Evolutionary conservation across 169 alveolate genomes (phyloP).

Genomic region (Plasmodium gonderi): DNA sequence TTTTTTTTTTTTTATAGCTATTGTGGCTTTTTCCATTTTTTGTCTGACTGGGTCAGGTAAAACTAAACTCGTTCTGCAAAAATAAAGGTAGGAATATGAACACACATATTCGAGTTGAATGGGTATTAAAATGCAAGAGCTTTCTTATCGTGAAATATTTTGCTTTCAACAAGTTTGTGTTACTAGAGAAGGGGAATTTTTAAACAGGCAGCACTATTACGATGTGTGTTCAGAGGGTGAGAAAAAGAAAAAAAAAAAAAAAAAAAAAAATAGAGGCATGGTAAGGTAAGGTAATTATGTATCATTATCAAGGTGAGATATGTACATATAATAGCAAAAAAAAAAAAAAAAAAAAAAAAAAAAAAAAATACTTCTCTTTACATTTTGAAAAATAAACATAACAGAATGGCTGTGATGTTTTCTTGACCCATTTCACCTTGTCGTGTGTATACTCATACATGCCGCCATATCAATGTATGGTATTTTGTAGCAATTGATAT

Average conservation of each 20-base stretch:
- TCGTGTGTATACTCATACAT: background rate
- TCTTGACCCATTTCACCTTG: background rate
- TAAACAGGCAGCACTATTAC: background rate
- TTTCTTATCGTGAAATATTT: background rate
- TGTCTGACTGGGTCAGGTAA: background rate
- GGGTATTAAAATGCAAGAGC: background rate
- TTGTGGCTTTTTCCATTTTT: background rate
- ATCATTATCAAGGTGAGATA: no score
- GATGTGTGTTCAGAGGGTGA: background rate
- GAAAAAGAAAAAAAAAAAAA: background rate
- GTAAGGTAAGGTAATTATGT: no score
- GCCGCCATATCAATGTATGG: background rate
- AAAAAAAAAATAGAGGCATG: background rate
- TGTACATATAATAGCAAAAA: background rate
- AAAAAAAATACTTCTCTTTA: background rate
- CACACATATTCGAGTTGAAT: background rate
- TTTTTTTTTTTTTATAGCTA: constrained; percentile 1
- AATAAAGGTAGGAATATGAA: background rate
- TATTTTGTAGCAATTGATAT: background rate
- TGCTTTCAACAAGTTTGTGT: no score
- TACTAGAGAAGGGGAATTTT: background rate
- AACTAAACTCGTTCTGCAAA: background rate
- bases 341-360: background rate
- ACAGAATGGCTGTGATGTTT: background rate
- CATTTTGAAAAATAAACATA: background rate